Conservation (phyloP, 805 yeast genomes). For the Tanozyma kutaoensis region DNA sequence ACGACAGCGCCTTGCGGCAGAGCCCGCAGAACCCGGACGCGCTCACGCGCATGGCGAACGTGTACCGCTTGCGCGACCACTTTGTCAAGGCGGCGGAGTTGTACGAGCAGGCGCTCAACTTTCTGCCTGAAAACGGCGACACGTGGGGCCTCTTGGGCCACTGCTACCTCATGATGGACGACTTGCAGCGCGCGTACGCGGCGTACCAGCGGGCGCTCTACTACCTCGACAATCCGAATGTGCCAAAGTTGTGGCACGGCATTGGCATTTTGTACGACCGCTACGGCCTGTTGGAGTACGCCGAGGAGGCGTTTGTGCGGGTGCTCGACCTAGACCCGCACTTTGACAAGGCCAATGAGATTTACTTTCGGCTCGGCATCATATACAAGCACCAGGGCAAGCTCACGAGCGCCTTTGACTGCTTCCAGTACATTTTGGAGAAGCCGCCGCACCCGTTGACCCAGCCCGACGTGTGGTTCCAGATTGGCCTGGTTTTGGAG, state of each 20-base stretch:
- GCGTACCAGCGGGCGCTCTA: constrained; percentile 94
- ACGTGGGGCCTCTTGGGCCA: constrained; percentile 97
- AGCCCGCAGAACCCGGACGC: constrained; percentile 81
- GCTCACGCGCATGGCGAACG: constrained; percentile 72
- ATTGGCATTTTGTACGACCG: constrained; percentile 94
- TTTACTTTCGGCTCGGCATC: constrained; percentile 90
- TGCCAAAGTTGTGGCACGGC: constrained; percentile 97
- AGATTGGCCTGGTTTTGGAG: constrained; percentile 90
- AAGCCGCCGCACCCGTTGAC: constrained; percentile 94
- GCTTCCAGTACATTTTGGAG: constrained; percentile 81
- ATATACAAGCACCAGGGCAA: constrained; percentile 92
- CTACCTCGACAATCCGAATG: constrained; percentile 84
- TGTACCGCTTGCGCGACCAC: constrained; percentile 79
- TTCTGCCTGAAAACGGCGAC: constrained; percentile 83
- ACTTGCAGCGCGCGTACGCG: constrained; percentile 86
- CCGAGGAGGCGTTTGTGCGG: constrained; percentile 96
- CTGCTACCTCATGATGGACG: constrained; percentile 94
- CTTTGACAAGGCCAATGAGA: constrained; percentile 92
- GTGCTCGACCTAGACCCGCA: constrained; percentile 92
- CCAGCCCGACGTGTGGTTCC: constrained; percentile 97
- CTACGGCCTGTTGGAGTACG: constrained; percentile 91
- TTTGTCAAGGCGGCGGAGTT: constrained; percentile 91
- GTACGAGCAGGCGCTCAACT: constrained; percentile 73
- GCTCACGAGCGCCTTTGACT: constrained; percentile 76
- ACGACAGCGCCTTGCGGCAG: constrained; percentile 77